phyloP scores from a whole-genome alignment of 352 stramenopile genomes.

The Pythium aquatile region DNA sequence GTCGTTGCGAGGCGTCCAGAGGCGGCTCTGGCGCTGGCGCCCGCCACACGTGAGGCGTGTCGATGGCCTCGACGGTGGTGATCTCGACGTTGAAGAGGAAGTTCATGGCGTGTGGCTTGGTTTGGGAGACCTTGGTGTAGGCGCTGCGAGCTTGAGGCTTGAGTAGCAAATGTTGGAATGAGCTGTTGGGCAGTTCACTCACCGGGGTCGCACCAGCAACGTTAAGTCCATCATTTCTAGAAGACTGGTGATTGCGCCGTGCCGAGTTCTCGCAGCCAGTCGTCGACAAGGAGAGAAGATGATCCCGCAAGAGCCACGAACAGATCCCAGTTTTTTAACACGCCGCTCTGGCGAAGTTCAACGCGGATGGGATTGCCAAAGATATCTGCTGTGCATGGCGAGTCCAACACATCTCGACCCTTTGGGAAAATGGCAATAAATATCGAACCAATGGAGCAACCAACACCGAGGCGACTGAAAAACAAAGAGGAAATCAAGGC shows the following conservation, averaged over 20 bases:
- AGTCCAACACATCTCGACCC: no score
- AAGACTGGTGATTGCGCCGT: neutral
- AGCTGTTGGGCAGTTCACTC: neutral
- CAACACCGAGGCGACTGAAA: no score
- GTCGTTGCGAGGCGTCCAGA: slow-evolving; percentile 4
- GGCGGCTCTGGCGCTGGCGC: slow-evolving; percentile 17
- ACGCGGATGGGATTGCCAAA: neutral
- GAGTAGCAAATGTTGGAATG: slow-evolving; percentile 12
- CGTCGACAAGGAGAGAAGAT: neutral
- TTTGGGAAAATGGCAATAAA: neutral
- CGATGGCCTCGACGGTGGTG: slow-evolving; percentile 20
- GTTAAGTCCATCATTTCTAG: no score
- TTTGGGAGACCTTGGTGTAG: neutral
- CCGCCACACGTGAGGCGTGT: slow-evolving; percentile 21
- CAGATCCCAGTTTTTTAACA: neutral
- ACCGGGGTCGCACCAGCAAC: neutral
- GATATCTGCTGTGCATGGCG: no score
- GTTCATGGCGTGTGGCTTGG: slow-evolving; percentile 9
- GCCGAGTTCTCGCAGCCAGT: neutral
- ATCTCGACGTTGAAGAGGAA: slow-evolving; percentile 24
- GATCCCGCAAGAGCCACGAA: neutral
- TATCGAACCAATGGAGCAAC: no score
- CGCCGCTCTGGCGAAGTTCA: neutral
- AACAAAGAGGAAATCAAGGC: no score
- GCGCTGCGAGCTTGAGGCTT: neutral